These are phyloP conservation scores for Linnemannia zychae DNA, from an alignment of 192 early-diverging fungal species.

Conservation along the genomic window DNA sequence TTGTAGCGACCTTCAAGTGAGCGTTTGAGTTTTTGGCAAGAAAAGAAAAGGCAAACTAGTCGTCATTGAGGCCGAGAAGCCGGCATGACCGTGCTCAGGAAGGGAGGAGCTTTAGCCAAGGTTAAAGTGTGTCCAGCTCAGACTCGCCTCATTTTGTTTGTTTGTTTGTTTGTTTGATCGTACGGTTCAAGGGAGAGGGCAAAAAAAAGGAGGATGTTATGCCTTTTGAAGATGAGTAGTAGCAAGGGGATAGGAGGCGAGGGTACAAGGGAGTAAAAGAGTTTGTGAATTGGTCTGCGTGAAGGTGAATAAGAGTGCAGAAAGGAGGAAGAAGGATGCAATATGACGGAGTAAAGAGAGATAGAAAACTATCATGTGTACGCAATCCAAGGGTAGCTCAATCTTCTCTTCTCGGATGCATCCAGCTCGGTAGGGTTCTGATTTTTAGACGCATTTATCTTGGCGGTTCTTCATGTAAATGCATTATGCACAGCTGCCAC, in stretches of 20 bases:
- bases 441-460: background rate
- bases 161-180: background rate
- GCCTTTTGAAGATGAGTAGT: background rate
- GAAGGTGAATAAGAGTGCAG: background rate
- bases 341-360: background rate
- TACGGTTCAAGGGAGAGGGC: background rate
- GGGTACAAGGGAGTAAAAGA: background rate
- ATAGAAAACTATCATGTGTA: background rate
- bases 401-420: no score
- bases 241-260: background rate
- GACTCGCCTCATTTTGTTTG: background rate
- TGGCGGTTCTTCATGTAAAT: background rate
- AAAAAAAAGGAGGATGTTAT: background rate
- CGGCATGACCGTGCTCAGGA: background rate
- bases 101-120: background rate
- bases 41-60: background rate
- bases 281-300: no score
- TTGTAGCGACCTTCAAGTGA: background rate
- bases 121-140: background rate
- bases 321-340: background rate
- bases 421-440: background rate
- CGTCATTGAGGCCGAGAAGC: background rate
- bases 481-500: background rate
- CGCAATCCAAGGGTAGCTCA: no score
- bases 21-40: background rate